Conservation (phyloP, 31 red algal genomes). For the Porphyra umbilicalis region DNA sequence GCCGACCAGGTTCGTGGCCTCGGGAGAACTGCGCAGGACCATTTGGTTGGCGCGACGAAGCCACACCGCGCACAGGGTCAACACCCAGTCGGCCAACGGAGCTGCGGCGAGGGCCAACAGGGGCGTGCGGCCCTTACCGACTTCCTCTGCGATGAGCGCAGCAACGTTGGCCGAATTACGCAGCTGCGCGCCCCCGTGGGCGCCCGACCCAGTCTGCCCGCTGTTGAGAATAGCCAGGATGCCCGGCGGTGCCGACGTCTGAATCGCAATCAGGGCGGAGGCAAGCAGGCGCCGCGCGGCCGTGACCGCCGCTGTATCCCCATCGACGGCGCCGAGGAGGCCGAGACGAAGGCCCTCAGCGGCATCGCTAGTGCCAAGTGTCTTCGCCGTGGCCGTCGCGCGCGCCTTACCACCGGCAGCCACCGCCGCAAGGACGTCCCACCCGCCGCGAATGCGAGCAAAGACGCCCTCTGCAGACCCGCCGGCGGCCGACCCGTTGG, state of each 20-base stretch:
- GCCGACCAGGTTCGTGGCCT: background rate
- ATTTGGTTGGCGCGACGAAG: slow-evolving; percentile 11
- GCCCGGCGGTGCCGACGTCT: slow-evolving; percentile 25
- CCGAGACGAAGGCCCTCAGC: background rate
- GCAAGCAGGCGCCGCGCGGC: slow-evolving; percentile 35
- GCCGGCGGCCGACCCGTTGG: background rate
- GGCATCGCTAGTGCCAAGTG: background rate
- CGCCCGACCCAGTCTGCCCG: background rate
- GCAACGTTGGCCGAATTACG: background rate
- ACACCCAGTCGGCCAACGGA: slow-evolving; percentile 66
- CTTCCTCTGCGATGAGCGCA: background rate
- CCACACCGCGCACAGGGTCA: slow-evolving; percentile 58
- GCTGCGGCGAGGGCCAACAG: slow-evolving; percentile 25
- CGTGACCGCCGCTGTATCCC: slow-evolving; percentile 7
- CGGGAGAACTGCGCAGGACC: background rate
- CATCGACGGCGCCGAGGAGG: slow-evolving; percentile 19
- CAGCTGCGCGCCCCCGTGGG: background rate
- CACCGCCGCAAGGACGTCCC: background rate
- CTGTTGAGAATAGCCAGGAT: background rate
- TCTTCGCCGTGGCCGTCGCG: background rate
- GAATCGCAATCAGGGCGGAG: slow-evolving; percentile 35
- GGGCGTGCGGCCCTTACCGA: background rate
- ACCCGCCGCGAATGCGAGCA: background rate
- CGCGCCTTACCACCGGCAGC: background rate
- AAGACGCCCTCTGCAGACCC: background rate